Base-by-base conservation (phyloP, 352 stramenopile species). In the Phytophthora pisi region DNA sequence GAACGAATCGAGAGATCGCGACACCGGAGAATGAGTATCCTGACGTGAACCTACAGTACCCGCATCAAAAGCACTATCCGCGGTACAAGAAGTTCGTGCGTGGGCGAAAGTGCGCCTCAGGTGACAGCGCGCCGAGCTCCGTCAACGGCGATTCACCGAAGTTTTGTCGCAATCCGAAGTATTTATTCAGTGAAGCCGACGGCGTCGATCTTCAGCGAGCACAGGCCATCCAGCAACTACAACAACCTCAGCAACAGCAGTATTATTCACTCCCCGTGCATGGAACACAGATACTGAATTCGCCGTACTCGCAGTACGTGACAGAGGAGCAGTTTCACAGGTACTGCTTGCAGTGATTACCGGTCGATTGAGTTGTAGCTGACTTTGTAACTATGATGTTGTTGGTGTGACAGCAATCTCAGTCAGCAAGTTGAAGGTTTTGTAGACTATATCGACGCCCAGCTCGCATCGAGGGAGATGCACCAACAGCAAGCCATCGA, bases 351-450 rank as follows among this genome's bases (percentile, higher is more conserved):
- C n/a, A 36, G 23, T 47, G 23, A 20, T 57, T 24, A 13, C 26
- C n/a, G 18, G 20, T 51, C 31, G 40, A 16, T 4, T 42, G 5
- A 34, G 26, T 24, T 43, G 18, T 53, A 38, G 18, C 54, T 75
- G 60, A 79, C 28, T 1, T 20, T 51, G 26, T 10, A 47, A 28
- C 23, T 31, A 53, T 59, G 26, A 15, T 61, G 26, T 49, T 62
- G 52, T 23, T 52, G 20, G 18, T 60, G 40, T 53, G 49, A 43
- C 49, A 88, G 77, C 24, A 75, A 69, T 47, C 60, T 94, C 5
- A 88, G 83, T 54, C 57, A 57, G 45, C 70, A 92, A 51, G 64
- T 81, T 5, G 79, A 91, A 70, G 62, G 53, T 13, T 90, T 90
- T 55, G 68, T 94, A 20, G 61, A 83, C 15, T 61, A 51, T 7